Base-by-base conservation (phyloP, 106 monocot species). In the Dendrobium catenatum region DNA sequence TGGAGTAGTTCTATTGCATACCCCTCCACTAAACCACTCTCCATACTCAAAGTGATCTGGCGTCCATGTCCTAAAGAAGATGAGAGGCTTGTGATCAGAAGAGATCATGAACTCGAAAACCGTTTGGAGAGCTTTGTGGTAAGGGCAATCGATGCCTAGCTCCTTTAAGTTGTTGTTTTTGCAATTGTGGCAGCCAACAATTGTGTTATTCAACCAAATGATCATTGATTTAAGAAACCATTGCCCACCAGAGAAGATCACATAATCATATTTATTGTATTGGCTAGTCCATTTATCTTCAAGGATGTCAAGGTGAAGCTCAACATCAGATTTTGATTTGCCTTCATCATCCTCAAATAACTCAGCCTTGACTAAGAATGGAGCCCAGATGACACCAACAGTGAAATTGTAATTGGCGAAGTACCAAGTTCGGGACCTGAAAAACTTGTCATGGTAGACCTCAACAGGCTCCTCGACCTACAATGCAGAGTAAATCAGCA, bases 11-110 rank as follows among this genome's bases (percentile, higher is more conserved):
- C 88, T 68, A 27, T 66, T 73, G 70, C 90, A 91, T 22, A 84
- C 42, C 1, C 90, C 88, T 20, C 88, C 88, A 27, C 19, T 84
- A 61, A 51, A 80, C 88, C 86, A 86, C 64, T 84, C 80, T 0
- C 88, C 90, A 46, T 82, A 27, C 84, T 88, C 90, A 44, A 85
- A 85, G 77, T 90, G 90, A 27, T 80, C 74, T 0, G 87, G 90
- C 29, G 85, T 83, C 68, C 85, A 81, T 3, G 90, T 90, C 31
- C 90, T 77, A 76, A 90, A 79, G 24, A 87, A n/a, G 19, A 87
- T 26, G 16, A 81, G 26, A 10, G 83, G 85, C 40, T 83, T 83
- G 83, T 85, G 85, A 1, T 80, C 56, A 16, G 82, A 82, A 20
- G 80, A 29, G 24, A 43, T 40, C 22, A 89, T 76, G 74, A 78